These are phyloP conservation scores for Prillingera fragicola DNA, from an alignment of 1,284 basidiomycete genomes.

Conservation along the genomic window DNA sequence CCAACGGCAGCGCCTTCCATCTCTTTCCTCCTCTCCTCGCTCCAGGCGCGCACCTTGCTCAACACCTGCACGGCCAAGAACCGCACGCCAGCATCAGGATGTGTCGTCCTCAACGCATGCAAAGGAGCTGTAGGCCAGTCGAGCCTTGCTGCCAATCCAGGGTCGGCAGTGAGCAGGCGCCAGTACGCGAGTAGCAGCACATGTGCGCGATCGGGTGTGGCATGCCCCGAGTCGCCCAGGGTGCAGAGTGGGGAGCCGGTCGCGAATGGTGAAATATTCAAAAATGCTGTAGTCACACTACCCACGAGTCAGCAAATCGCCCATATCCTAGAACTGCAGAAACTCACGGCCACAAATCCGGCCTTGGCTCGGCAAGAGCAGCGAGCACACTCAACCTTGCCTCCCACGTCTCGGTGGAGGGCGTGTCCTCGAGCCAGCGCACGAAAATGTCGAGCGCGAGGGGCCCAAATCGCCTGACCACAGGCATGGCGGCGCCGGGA, in stretches of 20 bases:
- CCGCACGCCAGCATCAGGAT: slow-evolving; percentile 60
- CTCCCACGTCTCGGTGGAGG: slow-evolving; percentile 27
- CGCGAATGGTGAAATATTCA: slow-evolving; percentile 26
- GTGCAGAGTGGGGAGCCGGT: slow-evolving; percentile 25
- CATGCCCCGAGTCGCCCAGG: slow-evolving; percentile 45
- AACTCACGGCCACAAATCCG: slow-evolving; percentile 44
- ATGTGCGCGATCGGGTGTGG: slow-evolving; percentile 56
- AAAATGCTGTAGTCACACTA: slow-evolving; percentile 24
- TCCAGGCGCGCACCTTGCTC: slow-evolving; percentile 66
- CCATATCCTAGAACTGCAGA: background rate
- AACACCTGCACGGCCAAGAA: slow-evolving; percentile 72
- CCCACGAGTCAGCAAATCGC: slow-evolving; percentile 2
- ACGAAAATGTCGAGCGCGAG: slow-evolving; percentile 37
- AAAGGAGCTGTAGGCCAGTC: slow-evolving; percentile 61
- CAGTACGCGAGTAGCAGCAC: slow-evolving; percentile 69
- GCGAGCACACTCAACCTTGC: slow-evolving; percentile 28
- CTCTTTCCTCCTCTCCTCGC: slow-evolving; percentile 63
- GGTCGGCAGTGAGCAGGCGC: slow-evolving; percentile 68
- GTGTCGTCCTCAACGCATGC: slow-evolving; percentile 45
- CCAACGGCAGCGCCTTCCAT: too few relatives aligned
- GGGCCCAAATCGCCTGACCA: slow-evolving; percentile 33
- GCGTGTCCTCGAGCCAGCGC: slow-evolving; percentile 31
- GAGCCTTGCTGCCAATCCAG: slow-evolving; percentile 58
- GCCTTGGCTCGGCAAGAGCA: slow-evolving; percentile 26
- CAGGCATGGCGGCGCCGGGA: slow-evolving; percentile 19